These are phyloP conservation scores for Elymus sibiricus DNA, from an alignment of 176 grass and related monocot genomes.

Conservation along the genomic window DNA sequence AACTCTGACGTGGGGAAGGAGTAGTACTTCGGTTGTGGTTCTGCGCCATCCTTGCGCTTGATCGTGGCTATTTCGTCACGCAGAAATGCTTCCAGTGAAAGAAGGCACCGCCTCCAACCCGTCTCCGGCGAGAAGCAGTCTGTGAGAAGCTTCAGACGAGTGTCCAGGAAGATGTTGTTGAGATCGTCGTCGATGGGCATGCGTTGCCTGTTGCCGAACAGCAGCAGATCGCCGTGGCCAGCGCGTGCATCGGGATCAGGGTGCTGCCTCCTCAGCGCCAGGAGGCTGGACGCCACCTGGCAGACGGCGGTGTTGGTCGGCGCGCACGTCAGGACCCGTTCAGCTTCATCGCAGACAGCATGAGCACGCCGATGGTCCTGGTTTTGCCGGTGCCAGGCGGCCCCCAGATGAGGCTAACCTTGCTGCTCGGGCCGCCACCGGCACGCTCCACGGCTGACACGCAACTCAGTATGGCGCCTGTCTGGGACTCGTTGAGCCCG, in stretches of 20 bases:
- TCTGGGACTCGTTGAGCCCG: constrained; percentile 52
- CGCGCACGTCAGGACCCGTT: constrained; percentile 53
- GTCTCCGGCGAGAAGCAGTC: constrained; percentile 25
- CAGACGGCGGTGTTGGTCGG: constrained; percentile 63
- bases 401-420: constrained; percentile 69
- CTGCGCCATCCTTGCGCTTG: too few relatives aligned
- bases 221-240: constrained; percentile 30
- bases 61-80: too few relatives aligned
- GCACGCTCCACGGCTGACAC: constrained; percentile 22
- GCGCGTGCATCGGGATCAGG: too few relatives aligned
- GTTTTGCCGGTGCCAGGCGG: constrained; percentile 77
- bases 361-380: constrained; percentile 49
- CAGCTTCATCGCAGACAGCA: not conserved
- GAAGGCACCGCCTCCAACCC: constrained; percentile 43
- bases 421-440: not conserved
- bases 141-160: constrained; percentile 14
- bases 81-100: constrained; percentile 31
- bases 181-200: constrained; percentile 30
- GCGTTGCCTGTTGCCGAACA: constrained; percentile 49
- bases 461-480: constrained; percentile 32
- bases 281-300: constrained; percentile 45
- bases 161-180: constrained; percentile 55
- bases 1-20: not conserved
- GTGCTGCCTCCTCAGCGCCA: constrained; percentile 32
- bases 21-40: too few relatives aligned